Base-by-base conservation (phyloP, 2,329 filamentous ascomycete genomes). In the Tolypocladium tundrense region DNA sequence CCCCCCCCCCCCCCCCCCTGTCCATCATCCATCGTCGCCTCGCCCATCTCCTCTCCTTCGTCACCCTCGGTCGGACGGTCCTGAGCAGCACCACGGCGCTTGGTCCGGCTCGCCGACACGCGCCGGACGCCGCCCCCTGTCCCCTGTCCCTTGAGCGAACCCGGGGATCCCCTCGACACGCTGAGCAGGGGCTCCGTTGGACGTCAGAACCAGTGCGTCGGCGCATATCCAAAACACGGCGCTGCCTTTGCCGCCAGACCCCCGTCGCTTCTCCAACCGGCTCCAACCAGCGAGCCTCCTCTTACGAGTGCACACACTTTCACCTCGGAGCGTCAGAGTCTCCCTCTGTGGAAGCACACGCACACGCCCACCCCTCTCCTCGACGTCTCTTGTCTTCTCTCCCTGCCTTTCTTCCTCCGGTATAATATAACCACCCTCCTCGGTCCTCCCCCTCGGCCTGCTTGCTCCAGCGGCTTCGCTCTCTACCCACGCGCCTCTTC, bases 151-250 rank as follows among this genome's bases (percentile, higher is more conserved):
- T 6, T 13, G n/a, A 39, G 41, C 40, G 41, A 50, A 7, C 13
- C 45, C 24, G 42, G 31, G 35, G 21, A 52, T 52, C n/a, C 50
- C 31, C 53, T 53, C 41, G 40, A 39, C 33, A 21, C 24, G 45
- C 53, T 45, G 45, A 56, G 57, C 59, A 59, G 53, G 60, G 62
- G 62, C 52, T 40, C 42, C 33, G 54, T 63, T 57, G 54, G 57
- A 61, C 61, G 59, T 54, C 59, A 60, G 58, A 64, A 54, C 62
- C 61, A 64, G 55, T 57, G 57, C 60, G 58, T 61, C 62, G 63
- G 64, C 62, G 63, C 63, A 65, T 65, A 60, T 61, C 57, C 57
- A 60, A 62, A 63, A 61, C 61, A 56, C 60, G 57, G 59, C 60
- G 54, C 54, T 59, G 50, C 55, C 59, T 59, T 65, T 65, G 62